Evolutionary conservation across 352 stramenopile species (phyloP).

Genomic region (Pythium sukuiense): DNA sequence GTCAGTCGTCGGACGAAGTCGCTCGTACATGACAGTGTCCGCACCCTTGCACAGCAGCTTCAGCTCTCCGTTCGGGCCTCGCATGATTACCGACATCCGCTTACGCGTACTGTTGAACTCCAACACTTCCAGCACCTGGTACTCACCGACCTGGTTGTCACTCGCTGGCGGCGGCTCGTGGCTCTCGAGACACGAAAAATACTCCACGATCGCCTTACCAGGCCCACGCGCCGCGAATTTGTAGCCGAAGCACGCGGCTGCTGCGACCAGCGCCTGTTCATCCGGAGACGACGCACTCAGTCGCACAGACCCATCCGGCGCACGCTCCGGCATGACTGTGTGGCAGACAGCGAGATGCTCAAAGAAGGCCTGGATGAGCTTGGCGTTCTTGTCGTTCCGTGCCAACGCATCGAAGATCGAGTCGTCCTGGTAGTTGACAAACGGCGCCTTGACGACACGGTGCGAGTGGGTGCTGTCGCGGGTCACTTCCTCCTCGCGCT

Average conservation of each 20-base stretch:
- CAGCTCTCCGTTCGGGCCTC: slow-evolving; percentile 46
- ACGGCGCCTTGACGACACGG: slow-evolving; percentile 68
- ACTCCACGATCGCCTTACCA: slow-evolving; percentile 76
- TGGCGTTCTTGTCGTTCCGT: slow-evolving; percentile 47
- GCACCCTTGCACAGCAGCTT: slow-evolving; percentile 88
- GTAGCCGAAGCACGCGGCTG: slow-evolving; percentile 81
- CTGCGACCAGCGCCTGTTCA: slow-evolving; percentile 87
- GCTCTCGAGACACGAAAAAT: slow-evolving; percentile 54
- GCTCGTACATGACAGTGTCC: slow-evolving; percentile 90
- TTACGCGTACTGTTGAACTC: slow-evolving; percentile 96
- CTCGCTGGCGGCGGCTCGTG: slow-evolving; percentile 13
- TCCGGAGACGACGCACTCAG: slow-evolving; percentile 92
- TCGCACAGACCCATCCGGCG: slow-evolving; percentile 78
- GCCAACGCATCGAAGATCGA: slow-evolving; percentile 56
- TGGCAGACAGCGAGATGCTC: slow-evolving; percentile 92
- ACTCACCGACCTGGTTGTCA: slow-evolving; percentile 41
- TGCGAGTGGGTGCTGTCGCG: slow-evolving; percentile 32
- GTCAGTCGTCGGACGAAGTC: slow-evolving; percentile 52
- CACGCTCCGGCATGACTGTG: slow-evolving; percentile 97
- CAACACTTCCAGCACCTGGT: slow-evolving; percentile 91
- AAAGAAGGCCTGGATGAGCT: slow-evolving; percentile 73
- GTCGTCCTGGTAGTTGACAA: slow-evolving; percentile 89
- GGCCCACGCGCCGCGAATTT: slow-evolving; percentile 71
- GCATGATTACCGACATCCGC: slow-evolving; percentile 93
- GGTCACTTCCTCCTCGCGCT: slow-evolving; percentile 39